phyloP scores from a whole-genome alignment of 106 monocot species.

The Dendrobium officinale region DNA sequence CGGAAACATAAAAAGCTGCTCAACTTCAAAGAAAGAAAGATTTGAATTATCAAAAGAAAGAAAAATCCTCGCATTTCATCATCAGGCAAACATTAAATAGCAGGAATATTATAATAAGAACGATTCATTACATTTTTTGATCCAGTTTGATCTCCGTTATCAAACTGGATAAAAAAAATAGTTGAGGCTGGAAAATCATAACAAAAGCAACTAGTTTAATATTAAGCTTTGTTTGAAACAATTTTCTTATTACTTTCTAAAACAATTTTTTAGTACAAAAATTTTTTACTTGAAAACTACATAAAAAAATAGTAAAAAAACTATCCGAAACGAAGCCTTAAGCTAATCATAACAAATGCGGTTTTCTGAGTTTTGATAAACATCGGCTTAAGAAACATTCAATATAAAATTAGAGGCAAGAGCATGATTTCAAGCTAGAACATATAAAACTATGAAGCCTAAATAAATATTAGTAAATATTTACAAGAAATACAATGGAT shows the following conservation, averaged over 20 bases:
- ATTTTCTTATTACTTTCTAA: no score
- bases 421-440: not conserved
- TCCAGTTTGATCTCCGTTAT: not conserved
- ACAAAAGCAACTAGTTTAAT: not conserved
- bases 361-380: not conserved
- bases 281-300: no score
- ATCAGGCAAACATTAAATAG: no score
- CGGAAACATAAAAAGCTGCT: not conserved
- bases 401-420: not conserved
- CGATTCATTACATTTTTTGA: not conserved
- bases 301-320: no score
- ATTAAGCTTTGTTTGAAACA: not conserved
- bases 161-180: not conserved
- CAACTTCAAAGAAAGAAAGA: not conserved
- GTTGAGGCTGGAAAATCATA: not conserved
- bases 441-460: not conserved
- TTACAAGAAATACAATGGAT: not conserved
- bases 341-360: not conserved
- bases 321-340: no score
- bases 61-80: not conserved
- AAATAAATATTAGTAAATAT: not conserved
- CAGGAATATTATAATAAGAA: not conserved
- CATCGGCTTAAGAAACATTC: not conserved
- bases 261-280: no score
- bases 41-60: not conserved